phyloP scores from a whole-genome alignment of 2,329 filamentous ascomycete genomes.

The Phoma sp. region DNA sequence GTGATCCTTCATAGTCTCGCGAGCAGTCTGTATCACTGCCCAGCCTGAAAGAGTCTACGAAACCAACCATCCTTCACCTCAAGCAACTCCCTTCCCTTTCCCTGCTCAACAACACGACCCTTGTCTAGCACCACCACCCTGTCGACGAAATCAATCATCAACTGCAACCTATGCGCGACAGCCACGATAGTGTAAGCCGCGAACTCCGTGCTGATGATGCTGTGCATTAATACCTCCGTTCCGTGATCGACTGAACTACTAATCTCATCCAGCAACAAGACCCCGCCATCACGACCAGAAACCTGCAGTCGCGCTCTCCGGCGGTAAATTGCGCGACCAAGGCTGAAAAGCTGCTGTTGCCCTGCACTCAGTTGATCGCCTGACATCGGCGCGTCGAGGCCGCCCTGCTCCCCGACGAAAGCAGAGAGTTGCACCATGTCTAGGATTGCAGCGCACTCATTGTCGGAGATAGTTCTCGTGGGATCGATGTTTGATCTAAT shows the following conservation, averaged over 20 bases:
- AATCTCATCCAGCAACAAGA: constrained; percentile 21
- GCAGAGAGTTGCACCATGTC: constrained; percentile 50
- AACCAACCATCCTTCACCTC: too few relatives aligned
- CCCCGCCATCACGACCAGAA: not conserved
- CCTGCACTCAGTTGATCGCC: constrained; percentile 43
- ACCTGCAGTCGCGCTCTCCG: not conserved
- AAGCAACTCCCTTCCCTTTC: not conserved
- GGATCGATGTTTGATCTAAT: constrained; percentile 7
- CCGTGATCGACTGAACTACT: constrained; percentile 58
- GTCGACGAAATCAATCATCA: constrained; percentile 22
- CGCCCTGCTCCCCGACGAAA: constrained; percentile 28
- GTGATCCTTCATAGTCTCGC: too few relatives aligned
- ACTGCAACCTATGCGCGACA: constrained; percentile 15
- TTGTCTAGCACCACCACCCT: constrained; percentile 32
- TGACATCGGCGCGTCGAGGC: constrained; percentile 4
- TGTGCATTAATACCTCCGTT: constrained; percentile 63
- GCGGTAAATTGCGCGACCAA: constrained; percentile 61
- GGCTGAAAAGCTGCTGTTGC: constrained; percentile 66
- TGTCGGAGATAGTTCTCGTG: constrained; percentile 8
- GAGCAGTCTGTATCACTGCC: too few relatives aligned
- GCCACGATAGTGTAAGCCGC: constrained; percentile 31
- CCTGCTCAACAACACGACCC: constrained; percentile 31
- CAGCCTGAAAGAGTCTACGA: too few relatives aligned
- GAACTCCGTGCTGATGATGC: constrained; percentile 59
- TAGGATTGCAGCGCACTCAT: constrained; percentile 26